These are phyloP conservation scores for Tolypocladium ovalisporum DNA, from an alignment of 2,329 filamentous ascomycete genomes.

Conservation along the genomic window DNA sequence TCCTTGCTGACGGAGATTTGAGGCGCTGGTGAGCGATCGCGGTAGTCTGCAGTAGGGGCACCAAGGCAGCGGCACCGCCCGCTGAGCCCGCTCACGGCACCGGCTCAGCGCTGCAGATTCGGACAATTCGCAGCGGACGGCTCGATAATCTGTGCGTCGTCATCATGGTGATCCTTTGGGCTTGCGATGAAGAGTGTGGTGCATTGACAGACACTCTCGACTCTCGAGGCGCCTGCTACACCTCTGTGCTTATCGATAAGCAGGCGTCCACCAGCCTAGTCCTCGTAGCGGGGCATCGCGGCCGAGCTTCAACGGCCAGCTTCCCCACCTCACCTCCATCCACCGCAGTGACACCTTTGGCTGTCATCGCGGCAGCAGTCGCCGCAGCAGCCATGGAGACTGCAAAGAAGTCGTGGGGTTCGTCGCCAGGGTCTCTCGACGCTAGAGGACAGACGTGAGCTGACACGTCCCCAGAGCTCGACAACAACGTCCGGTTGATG, in stretches of 20 bases:
- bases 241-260: background rate
- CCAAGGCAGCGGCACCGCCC: background rate
- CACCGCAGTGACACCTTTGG: background rate
- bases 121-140: background rate
- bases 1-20: background rate
- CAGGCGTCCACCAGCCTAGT: background rate
- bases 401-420: constrained; percentile 20
- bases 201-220: background rate
- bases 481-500: constrained; percentile 74
- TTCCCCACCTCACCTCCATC: background rate
- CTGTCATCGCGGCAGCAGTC: background rate
- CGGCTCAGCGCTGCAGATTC: background rate
- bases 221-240: too few species aligned
- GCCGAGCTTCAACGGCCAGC: background rate
- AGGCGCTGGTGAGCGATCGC: background rate
- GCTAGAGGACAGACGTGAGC: too few species aligned
- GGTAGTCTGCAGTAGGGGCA: background rate
- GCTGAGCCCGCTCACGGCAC: background rate
- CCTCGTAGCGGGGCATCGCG: background rate
- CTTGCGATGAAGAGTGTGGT: background rate
- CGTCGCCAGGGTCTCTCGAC: background rate
- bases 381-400: constrained; percentile 9
- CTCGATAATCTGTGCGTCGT: too few species aligned
- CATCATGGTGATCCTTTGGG: background rate
- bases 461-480: constrained; percentile 54